These are phyloP conservation scores for Beta lomatogona DNA, from an alignment of 179 eudicot species.

Conservation along the genomic window DNA sequence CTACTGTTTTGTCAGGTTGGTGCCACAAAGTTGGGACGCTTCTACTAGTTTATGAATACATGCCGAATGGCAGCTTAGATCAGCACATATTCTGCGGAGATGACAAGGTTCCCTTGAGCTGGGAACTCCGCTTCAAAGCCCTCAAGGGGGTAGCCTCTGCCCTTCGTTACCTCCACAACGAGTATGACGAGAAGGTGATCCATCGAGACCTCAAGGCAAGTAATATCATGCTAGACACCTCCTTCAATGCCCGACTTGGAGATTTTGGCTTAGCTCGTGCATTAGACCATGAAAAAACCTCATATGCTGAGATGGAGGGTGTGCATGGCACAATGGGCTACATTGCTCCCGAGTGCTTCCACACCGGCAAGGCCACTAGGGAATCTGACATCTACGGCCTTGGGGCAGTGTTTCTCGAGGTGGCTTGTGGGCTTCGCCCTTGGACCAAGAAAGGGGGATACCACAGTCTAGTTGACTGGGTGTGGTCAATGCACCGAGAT, in stretches of 20 bases:
- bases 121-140: slow-evolving; percentile 67
- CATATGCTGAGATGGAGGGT: slow-evolving; percentile 75
- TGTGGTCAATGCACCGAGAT: slow-evolving; percentile 76
- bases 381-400: slow-evolving; percentile 77
- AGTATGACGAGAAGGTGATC: slow-evolving; percentile 70
- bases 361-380: slow-evolving; percentile 73
- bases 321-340: slow-evolving; percentile 85
- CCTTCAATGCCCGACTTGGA: slow-evolving; percentile 80
- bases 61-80: slow-evolving; percentile 87
- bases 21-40: slow-evolving; percentile 68
- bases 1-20: slow-evolving; percentile 55
- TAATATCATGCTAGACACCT: slow-evolving; percentile 78
- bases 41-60: slow-evolving; percentile 66
- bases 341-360: slow-evolving; percentile 94
- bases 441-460: slow-evolving; percentile 55
- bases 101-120: slow-evolving; percentile 45
- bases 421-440: slow-evolving; percentile 65
- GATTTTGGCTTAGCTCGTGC: slow-evolving; percentile 96
- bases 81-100: slow-evolving; percentile 59
- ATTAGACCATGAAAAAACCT: slow-evolving; percentile 76
- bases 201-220: slow-evolving; percentile 92
- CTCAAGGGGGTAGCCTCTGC: slow-evolving; percentile 71
- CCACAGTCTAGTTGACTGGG: slow-evolving; percentile 67
- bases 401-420: slow-evolving; percentile 73
- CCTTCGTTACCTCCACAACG: slow-evolving; percentile 78